Base-by-base conservation (phyloP, 331 rosid genomes). In the Acacia pycnantha region DNA sequence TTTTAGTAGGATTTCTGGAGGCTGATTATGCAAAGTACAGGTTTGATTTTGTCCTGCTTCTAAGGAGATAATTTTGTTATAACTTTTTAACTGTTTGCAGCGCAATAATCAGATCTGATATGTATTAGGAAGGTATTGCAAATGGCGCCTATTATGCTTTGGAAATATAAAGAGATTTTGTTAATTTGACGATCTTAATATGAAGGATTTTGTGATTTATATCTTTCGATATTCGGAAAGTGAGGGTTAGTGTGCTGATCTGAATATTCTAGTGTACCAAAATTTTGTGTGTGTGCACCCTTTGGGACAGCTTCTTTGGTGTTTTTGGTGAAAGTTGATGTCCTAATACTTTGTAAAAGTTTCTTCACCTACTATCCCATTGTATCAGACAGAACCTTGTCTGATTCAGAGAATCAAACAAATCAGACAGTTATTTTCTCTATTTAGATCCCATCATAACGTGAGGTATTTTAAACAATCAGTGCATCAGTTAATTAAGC, bases 21-120 rank as follows among this genome's bases (percentile, higher is more conserved):
- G 95, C 99, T 59, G 98, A 96, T 86, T 96, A 96, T 87, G 97
- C 98, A 73, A 96, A 90, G 85, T 96, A 94, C 95, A 94, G 99
- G 99, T 96, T 84, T 77, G 94, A 82, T 77, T 41, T 73, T 71
- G 24, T 62, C 67, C 82, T 78, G 26, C 70, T 75, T 31, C 26
- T 46, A 80, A 35, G 27, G 77, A 73, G 22, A 72, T 26, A 27
- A 62, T 58, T 47, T 58, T 29, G 43, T 29, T 58, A 56, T 70
- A 64, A 13, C 44, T 21, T 44, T 18, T 16, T 70, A 72, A 19
- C 54, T 19, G 19, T 74, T 73, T 81, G 35, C 51, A 68, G 48
- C 61, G 24, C 61, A 48, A 70, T 22, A 76, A 26, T 46, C 31
- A 76, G 51, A 61, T 83, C 77, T 72, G 59, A 40, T 67, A 13